Evolutionary conservation across 371 early-diverging fungal species (phyloP), one percentile per base, ranked within the genome.

Genomic region (Mortierella sp.): DNA sequence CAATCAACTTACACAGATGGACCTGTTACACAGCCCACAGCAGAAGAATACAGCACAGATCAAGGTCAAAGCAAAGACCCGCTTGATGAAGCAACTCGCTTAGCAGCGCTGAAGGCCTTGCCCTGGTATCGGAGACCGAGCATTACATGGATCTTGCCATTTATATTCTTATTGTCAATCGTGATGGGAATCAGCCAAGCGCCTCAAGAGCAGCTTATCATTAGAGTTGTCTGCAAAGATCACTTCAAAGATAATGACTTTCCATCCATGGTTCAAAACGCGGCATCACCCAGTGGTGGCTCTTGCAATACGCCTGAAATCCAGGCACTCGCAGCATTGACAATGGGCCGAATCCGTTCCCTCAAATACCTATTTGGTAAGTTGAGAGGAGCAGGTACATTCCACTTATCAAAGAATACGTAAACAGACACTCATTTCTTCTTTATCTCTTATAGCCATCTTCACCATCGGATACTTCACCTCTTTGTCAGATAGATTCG

Each of bases 51-150:
- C 13, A 11, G 10, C 15, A 59, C 19, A 19, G 48, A 48, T 28
- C 43, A 58, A 7, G 48, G 22, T 4, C 50, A 62, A 3, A 47
- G 11, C 21, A 40, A 28, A n/a, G 50, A 50, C 40, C 24, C 11
- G 21, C 28, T 47, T 16, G 72, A 69, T n/a, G 79, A 74, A 60
- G 38, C 65, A 5, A 45, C 16, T 6, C 67, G 79, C 10, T 33
- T 79, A 21, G 74, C 70, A 6, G 58, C 52, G 0, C 24, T 70
- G 6, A 62, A 75, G 38, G 59, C 58, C 10, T 10, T 75, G 33
- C 81, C 81, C 1, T 81, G 80, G 81, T 66, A 75, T 58, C 32
- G 33, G 53, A 60, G 80, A 28, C 80, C 80, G 13, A 70, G 67
- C 33, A 36, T 81, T 1, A 33, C n/a, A 11, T 81, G 81, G 81